These are phyloP conservation scores for Podila clonocystis DNA, from an alignment of 192 early-diverging fungal genomes.

Conservation along the genomic window DNA sequence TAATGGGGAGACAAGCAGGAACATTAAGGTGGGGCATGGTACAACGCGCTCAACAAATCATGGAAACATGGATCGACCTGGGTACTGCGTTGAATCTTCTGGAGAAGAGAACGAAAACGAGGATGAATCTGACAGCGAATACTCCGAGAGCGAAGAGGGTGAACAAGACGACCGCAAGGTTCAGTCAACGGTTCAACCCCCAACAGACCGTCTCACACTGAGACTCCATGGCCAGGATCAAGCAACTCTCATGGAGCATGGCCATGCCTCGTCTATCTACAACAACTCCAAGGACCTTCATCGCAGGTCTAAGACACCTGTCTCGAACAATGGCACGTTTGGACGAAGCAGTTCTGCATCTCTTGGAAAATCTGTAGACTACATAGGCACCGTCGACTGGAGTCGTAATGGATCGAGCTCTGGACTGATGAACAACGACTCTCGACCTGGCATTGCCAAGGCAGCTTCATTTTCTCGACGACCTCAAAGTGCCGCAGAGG, in stretches of 20 bases:
- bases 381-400: conserved; percentile 13
- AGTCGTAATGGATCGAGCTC: conserved; percentile 36
- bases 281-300: neutral
- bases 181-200: neutral
- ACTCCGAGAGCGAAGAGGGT: neutral
- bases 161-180: neutral
- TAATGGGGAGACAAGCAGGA: neutral
- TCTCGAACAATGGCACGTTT: conserved; percentile 11
- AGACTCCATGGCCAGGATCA: neutral
- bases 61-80: neutral
- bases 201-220: neutral
- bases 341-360: neutral
- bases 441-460: conserved; percentile 13
- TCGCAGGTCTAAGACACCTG: neutral
- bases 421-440: conserved; percentile 5
- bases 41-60: neutral
- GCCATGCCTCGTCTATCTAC: neutral
- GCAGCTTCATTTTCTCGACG: neutral
- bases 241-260: neutral
- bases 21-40: neutral
- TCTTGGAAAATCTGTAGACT: neutral
- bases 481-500: neutral
- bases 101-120: neutral
- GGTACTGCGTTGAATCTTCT: neutral
- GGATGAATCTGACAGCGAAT: neutral